phyloP scores from a whole-genome alignment of 768 basidiomycete species.

The Amanita rubescens region DNA sequence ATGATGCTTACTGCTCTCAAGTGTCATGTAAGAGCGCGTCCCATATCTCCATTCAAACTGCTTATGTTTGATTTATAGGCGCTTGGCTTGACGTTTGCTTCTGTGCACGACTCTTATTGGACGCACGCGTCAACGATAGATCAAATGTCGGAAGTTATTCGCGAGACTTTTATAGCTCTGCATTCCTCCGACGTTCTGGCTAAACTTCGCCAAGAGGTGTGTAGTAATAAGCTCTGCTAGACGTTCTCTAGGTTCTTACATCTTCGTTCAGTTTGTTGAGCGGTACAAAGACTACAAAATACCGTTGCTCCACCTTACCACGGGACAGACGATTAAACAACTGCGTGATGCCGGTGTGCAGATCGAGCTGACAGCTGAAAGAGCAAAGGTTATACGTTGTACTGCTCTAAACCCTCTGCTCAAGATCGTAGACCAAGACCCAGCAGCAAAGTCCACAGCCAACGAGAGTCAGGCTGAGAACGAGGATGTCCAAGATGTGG shows the following conservation, averaged over 20 bases:
- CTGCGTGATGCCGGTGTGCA: constrained; percentile 38
- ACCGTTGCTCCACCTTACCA: constrained; percentile 44
- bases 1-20: constrained; percentile 96
- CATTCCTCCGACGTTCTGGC: constrained; percentile 83
- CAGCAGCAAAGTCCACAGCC: constrained; percentile 24
- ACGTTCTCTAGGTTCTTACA: neutral
- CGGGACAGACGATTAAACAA: constrained; percentile 27
- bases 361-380: constrained; percentile 33
- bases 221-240: constrained; percentile 14
- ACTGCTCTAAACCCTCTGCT: constrained; percentile 27
- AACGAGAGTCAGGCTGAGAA: constrained; percentile 15
- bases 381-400: constrained; percentile 30
- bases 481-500: constrained; percentile 11
- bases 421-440: constrained; percentile 33
- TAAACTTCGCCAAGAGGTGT: constrained; percentile 67
- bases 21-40: constrained; percentile 53
- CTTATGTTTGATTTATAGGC: constrained; percentile 34
- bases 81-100: constrained; percentile 76
- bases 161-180: constrained; percentile 88
- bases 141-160: constrained; percentile 81
- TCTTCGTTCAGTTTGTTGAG: constrained; percentile 48
- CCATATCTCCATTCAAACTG: neutral
- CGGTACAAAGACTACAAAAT: constrained; percentile 72
- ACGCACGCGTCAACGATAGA: constrained; percentile 87
- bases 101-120: constrained; percentile 99